These are phyloP conservation scores for Anacardium occidentale DNA, from an alignment of 345 rosid species.

Conservation along the genomic window DNA sequence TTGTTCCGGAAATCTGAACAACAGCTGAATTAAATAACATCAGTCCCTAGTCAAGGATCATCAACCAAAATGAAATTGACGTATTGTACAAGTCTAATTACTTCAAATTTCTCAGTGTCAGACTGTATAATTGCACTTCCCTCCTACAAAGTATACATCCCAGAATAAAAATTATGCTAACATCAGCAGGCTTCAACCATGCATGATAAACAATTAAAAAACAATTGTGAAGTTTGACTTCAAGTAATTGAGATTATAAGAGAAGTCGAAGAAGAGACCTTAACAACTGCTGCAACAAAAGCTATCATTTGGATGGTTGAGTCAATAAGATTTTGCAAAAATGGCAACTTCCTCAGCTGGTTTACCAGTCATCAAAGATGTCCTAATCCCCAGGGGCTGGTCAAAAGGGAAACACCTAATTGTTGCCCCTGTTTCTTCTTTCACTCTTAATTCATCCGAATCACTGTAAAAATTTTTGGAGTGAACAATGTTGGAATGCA, in stretches of 20 bases:
- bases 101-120: not conserved
- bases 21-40: no score
- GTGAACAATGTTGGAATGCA: not conserved
- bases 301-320: not conserved
- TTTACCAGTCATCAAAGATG: conserved; percentile 83
- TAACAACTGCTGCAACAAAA: not conserved
- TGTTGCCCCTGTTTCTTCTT: conserved; percentile 97
- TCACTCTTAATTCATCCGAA: conserved; percentile 68
- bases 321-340: conserved; percentile 81
- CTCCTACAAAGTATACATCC: not conserved
- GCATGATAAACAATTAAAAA: not conserved
- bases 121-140: not conserved
- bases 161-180: not conserved
- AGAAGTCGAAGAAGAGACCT: not conserved
- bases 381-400: conserved; percentile 60
- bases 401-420: conserved; percentile 87
- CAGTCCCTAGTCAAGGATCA: not conserved
- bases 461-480: conserved; percentile 44
- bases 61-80: no score
- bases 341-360: conserved; percentile 80
- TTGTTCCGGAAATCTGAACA: no score
- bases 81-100: not conserved
- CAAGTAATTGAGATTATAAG: not conserved
- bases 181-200: not conserved
- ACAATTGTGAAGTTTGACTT: not conserved